Base-by-base conservation (phyloP, 2,329 filamentous ascomycete genomes). In the Ustilaginoidea virens region DNA sequence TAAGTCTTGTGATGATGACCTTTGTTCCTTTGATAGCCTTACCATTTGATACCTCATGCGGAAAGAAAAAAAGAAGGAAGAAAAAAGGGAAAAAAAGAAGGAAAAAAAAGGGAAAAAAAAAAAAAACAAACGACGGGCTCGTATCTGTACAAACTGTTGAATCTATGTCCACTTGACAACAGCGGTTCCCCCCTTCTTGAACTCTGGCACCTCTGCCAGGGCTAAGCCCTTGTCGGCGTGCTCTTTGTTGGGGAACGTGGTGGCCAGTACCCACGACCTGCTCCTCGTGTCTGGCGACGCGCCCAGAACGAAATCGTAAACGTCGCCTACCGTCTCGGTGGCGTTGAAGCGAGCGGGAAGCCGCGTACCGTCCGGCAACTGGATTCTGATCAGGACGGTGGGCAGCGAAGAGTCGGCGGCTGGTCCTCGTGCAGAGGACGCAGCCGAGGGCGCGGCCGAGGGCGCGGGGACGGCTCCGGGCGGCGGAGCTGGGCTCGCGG, bases 321-420 rank as follows among this genome's bases (percentile, higher is more conserved):
- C 66, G 39, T 87, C 77, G 11, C 72, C 76, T 26, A 92, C 56
- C 0, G 80, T 90, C 41, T 83, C 75, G 1, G 68, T 75, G 0
- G 76, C 74, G 56, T 90, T 90, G 57, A 92, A 92, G 7, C 80
- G 70, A 16, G 77, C 80, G n/a, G 75, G 72, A 15, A 90, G 58
- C 24, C 80, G 67, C 2, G 77, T 78, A 22, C 81, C 82, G 39
- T 87, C 75, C 1, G 76, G 79, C 32, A 90, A 66, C 44, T 83
- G 78, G 33, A 92, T 75, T 41, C 83, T 76, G 23, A 92, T 63
- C 36, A 63, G 73, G 14, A 90, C 41, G 0, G 64, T 74, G 0
- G 81, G 81, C 38, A 70, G 70, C 1, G 73, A 72, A 29, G 66
- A 53, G 43, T 90, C 74, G 21, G 82, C 55, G 0, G 42, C 35